Evolutionary conservation across 1,139 yeast species (phyloP), one percentile per base, ranked within the genome.

Genomic region (Yamadazyma mexicana): DNA sequence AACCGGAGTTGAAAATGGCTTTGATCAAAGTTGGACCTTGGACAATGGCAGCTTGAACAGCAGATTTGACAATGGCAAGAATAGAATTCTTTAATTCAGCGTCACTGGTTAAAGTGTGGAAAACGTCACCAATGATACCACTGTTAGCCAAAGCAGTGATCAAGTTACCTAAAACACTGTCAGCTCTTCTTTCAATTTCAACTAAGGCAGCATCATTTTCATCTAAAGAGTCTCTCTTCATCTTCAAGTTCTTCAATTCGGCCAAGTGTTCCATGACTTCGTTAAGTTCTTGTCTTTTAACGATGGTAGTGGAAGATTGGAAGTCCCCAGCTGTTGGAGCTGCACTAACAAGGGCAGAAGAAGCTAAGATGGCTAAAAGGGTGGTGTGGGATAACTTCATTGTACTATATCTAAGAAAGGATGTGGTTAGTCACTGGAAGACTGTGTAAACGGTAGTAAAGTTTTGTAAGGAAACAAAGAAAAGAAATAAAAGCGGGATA

Each of bases 321-420:
- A 34, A 39, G 22, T 40, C 32, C 37, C 52, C 43, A 37, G 52
- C 48, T 38, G 67, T 50, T 50, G 76, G 75, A 33, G 74, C 73
- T 43, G 76, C 73, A 39, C 60, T 54, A 37, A 63, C 74, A 35
- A 65, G 54, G 37, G 73, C 59, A 34, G 69, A 47, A 35, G 76
- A 47, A 39, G 73, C 74, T 49, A 69, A 61, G 50, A 72, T 54
- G 42, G 77, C 75, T 44, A 68, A 56, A 43, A 67, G 57, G 39
- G 77, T 60, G 40, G 77, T 55, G 45, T 68, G 61, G 33, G 76
- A 56, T 40, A 72, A 66, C 63, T 69, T 72, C 77, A 72, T 72
- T 32, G 33, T 11, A 12, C 3, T 23, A 7, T 12, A 4, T 11
- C 6, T n/a, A 26, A 26, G 29, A 20, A 20, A 5, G 22, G 22